A percentile compares a stretch with the other conserved stretches of the same genome.
Evolutionary conservation across 164 flowering plant species (phyloP).

Genomic region (Aristolochia contorta): DNA sequence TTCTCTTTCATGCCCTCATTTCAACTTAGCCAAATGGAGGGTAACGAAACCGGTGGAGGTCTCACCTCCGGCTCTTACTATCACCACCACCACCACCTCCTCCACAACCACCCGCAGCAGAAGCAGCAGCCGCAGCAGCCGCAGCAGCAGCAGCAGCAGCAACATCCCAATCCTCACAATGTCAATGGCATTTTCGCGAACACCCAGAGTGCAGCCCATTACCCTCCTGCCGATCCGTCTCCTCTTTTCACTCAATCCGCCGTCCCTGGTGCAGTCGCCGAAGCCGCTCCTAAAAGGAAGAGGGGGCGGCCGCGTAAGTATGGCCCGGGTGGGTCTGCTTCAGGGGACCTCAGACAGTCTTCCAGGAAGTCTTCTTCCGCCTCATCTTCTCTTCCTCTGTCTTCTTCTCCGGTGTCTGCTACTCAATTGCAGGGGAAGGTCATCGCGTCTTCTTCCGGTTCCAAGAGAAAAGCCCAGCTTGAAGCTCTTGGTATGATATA

Average conservation of each 20-base stretch:
- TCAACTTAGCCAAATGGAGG: conserved; percentile 3
- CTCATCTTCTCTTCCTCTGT: background rate
- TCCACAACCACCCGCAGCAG: background rate
- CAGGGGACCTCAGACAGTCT: background rate
- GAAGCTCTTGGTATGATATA: no score
- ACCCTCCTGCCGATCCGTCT: background rate
- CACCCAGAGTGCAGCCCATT: background rate
- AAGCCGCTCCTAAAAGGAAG: conserved; percentile 1
- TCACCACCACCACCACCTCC: background rate
- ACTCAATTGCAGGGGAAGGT: background rate
- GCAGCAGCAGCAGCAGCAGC: background rate
- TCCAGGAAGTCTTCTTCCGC: background rate
- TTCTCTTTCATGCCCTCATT: background rate
- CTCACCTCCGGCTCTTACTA: background rate
- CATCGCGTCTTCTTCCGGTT: background rate
- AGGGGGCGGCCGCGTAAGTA: conserved; percentile 1
- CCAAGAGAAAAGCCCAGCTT: no score
- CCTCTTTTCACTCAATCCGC: background rate
- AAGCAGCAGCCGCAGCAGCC: background rate
- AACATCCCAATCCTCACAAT: no score
- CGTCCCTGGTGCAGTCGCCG: background rate
- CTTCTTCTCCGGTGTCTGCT: background rate
- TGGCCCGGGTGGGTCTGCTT: background rate
- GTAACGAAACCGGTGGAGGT: background rate
- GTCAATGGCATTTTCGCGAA: background rate